phyloP scores from a whole-genome alignment of 2,329 filamentous ascomycete genomes.

The Pyrenochaeta sp. region DNA sequence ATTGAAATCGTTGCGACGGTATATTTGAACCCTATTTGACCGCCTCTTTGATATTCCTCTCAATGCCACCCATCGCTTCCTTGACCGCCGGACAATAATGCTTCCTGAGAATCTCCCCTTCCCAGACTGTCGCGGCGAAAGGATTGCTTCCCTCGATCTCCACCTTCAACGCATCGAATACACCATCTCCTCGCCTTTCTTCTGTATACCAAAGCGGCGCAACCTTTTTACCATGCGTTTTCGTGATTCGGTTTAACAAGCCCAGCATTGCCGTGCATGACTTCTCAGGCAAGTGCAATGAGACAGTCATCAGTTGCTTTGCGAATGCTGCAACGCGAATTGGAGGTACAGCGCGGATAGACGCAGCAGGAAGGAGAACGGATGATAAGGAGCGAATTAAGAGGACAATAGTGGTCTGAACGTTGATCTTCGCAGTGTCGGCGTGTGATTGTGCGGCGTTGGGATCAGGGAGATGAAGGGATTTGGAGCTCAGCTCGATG shows the following conservation, averaged over 20 bases:
- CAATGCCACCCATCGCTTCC: conserved; percentile 66
- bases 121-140: conserved; percentile 90
- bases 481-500: conserved; percentile 81
- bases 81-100: conserved; percentile 90
- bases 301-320: conserved; percentile 85
- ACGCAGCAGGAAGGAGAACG: conserved; percentile 78
- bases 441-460: conserved; percentile 56
- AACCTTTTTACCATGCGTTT: conserved; percentile 83
- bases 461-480: conserved; percentile 75
- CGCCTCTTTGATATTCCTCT: conserved; percentile 44
- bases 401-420: conserved; percentile 92
- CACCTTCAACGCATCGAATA: conserved; percentile 74
- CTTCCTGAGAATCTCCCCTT: conserved; percentile 82
- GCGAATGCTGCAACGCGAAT: conserved; percentile 88
- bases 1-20: background rate
- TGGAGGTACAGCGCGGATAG: conserved; percentile 79
- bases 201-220: conserved; percentile 92
- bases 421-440: conserved; percentile 79
- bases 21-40: conserved; percentile 17
- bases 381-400: conserved; percentile 86
- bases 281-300: conserved; percentile 90
- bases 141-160: conserved; percentile 89
- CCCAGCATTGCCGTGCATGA: conserved; percentile 81
- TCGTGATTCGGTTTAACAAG: conserved; percentile 79
- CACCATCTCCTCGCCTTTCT: conserved; percentile 89